Conservation (phyloP, 371 early-diverging fungal species). For the Basidiobolus meristosporus region DNA sequence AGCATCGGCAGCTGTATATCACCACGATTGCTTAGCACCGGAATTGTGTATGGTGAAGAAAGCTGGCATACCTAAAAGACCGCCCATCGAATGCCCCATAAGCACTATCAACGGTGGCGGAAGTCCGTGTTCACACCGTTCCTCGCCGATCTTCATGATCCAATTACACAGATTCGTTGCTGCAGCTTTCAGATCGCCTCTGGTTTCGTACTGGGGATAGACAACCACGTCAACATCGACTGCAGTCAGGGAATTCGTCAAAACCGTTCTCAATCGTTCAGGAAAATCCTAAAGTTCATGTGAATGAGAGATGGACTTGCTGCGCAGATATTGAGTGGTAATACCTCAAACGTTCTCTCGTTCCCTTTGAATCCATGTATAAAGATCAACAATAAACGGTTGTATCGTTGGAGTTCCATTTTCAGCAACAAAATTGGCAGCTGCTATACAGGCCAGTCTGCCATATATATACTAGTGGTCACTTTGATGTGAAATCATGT, state of each 20-base stretch:
- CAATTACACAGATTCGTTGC: constrained; percentile 4
- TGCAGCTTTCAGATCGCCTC: constrained; percentile 4
- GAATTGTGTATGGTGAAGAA: background rate
- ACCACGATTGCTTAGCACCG: background rate
- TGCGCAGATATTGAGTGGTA: background rate
- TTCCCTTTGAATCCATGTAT: constrained; percentile 8
- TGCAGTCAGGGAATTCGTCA: background rate
- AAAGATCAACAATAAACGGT: constrained; percentile 5
- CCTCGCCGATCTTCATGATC: constrained; percentile 1
- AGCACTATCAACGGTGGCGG: constrained; percentile 1
- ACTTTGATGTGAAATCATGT: no score
- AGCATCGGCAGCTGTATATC: constrained; percentile 3
- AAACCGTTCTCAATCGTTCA: background rate
- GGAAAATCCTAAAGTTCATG: constrained; percentile 7
- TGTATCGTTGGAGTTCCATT: no score
- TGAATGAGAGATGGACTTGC: background rate
- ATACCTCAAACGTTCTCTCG: constrained; percentile 7
- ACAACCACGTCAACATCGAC: constrained; percentile 2
- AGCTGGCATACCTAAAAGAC: constrained; percentile 5
- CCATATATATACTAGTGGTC: no score
- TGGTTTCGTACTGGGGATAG: constrained; percentile 7
- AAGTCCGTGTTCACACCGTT: background rate
- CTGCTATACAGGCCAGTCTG: no score
- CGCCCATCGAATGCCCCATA: constrained; percentile 9
- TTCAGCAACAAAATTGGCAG: no score